A percentile compares a stretch with the other conserved stretches of the same genome.
Conservation (phyloP, 179 eudicot genomes). For the Spergularia azorica region DNA sequence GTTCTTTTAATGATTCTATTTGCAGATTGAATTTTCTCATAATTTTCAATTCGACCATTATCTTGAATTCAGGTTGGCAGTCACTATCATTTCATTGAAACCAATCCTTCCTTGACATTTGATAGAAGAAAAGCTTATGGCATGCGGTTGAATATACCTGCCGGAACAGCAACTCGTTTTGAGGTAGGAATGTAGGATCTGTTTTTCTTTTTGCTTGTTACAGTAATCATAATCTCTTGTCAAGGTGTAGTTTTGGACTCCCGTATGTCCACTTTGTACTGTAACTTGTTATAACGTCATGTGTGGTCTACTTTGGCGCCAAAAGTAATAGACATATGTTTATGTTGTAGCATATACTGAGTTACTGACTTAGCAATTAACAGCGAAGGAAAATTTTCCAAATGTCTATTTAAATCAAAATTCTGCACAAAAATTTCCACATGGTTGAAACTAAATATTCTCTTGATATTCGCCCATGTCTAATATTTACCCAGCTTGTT, state of each 20-base stretch:
- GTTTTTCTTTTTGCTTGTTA: background rate
- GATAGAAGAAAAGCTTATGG: slow-evolving; percentile 85
- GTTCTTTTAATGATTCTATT: background rate
- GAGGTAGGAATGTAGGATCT: slow-evolving; percentile 51
- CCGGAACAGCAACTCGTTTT: slow-evolving; percentile 91
- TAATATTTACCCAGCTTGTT: slow-evolving; percentile 2
- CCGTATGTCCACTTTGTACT: background rate
- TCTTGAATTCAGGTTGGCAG: slow-evolving; percentile 89
- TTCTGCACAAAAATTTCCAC: background rate
- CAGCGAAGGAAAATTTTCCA: background rate
- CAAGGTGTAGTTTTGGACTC: slow-evolving; percentile 4
- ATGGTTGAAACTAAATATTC: background rate
- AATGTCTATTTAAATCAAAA: background rate
- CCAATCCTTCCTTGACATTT: slow-evolving; percentile 72
- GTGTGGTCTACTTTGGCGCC: background rate
- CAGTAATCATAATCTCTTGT: slow-evolving; percentile 1
- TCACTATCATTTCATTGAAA: slow-evolving; percentile 96
- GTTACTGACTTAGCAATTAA: background rate
- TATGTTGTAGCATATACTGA: background rate
- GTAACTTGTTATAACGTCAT: background rate
- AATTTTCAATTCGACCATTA: background rate
- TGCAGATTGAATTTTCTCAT: background rate
- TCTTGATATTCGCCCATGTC: background rate
- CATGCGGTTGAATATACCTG: slow-evolving; percentile 91
- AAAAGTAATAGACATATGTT: background rate